Base-by-base conservation (phyloP, 345 rosid genomes). In the Euphorbia peplus region DNA sequence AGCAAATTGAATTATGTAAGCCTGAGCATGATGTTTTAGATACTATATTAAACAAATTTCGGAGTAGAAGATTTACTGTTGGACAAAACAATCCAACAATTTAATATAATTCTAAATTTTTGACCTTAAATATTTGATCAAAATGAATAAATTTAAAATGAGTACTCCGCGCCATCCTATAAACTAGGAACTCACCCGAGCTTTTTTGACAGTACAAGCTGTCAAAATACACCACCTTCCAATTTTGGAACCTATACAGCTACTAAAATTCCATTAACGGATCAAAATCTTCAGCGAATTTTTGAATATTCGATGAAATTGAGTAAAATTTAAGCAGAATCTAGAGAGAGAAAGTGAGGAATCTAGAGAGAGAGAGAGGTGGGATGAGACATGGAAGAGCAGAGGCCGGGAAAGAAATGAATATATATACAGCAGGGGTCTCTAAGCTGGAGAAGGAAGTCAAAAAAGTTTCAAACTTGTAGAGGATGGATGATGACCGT, bases 351-450 rank as follows among this genome's bases (percentile, higher is more conserved):
- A 26, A 16, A 39, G 52, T 2, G n/a, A 28, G 56, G 32, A 29
- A 28, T 6, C 0, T 5, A 60, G 5, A 19, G 47, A 39, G 41
- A 26, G 35, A 25, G 35, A 10, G 11, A 39, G 42, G 1, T 4
- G 42, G 8, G 11, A 8, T 39, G 42, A 5, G 42, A 39, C 9
- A 39, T 22, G 44, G 41, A 16, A 57, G 51, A 26, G 29, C 63
- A 42, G 26, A 57, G 51, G 65, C 75, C 59, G 70, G 37, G 69
- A 65, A 65, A 47, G 39, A 18, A 21, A 64, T 3, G 10, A 24
- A 50, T 65, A 70, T 54, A 70, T 54, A 62, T 26, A 62, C 24
- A 19, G n/a, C n/a, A n/a, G n/a, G n/a, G 68, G n/a, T 54, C 37
- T 16, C 16, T 32, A 37, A 19, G 61, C 24, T 0, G 32, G 30